A percentile compares a stretch with the other conserved stretches of the same genome.
phyloP scores from a whole-genome alignment of 1,284 basidiomycete genomes.

The Pseudozyma sp. region DNA sequence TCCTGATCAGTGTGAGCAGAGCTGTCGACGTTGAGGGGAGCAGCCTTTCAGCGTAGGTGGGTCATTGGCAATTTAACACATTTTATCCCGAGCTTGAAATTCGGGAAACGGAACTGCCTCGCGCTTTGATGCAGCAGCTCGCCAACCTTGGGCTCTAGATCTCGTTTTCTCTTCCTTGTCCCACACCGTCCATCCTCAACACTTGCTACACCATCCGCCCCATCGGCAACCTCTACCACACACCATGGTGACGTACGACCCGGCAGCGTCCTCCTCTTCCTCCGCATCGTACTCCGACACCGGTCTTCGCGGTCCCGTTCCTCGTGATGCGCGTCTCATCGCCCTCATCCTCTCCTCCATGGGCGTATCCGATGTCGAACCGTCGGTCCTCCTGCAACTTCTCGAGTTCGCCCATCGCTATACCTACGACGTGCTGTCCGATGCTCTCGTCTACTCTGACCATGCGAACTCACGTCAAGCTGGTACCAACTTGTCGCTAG shows the following conservation, averaged over 20 bases:
- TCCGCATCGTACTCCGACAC: conserved; percentile 14
- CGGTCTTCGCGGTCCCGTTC: conserved; percentile 69
- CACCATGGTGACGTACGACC: conserved; percentile 3
- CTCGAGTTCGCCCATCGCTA: conserved; percentile 96
- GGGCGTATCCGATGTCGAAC: conserved; percentile 93
- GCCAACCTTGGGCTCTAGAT: too few relatives aligned
- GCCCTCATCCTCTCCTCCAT: conserved; percentile 91
- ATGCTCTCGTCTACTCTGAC: conserved; percentile 91
- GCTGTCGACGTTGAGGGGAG: too few relatives aligned
- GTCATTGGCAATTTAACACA: too few relatives aligned
- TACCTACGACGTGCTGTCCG: conserved; percentile 87
- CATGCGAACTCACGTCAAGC: conserved; percentile 74
- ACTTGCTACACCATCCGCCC: too few relatives aligned
- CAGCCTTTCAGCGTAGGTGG: too few relatives aligned
- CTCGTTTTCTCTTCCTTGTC: too few relatives aligned
- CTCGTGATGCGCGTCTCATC: conserved; percentile 89
- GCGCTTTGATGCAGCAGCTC: too few relatives aligned
- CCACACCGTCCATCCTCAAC: too few relatives aligned
- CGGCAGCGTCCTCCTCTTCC: not conserved
- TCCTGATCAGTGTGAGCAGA: too few relatives aligned
- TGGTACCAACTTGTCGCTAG: conserved; percentile 74
- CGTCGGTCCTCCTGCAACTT: conserved; percentile 91
- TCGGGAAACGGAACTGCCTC: too few relatives aligned
- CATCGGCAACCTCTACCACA: too few relatives aligned
- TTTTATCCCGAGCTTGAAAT: too few relatives aligned